These are phyloP conservation scores for Fonsecaea pugnacius DNA, from an alignment of 2,329 filamentous ascomycete genomes.

Conservation along the genomic window DNA sequence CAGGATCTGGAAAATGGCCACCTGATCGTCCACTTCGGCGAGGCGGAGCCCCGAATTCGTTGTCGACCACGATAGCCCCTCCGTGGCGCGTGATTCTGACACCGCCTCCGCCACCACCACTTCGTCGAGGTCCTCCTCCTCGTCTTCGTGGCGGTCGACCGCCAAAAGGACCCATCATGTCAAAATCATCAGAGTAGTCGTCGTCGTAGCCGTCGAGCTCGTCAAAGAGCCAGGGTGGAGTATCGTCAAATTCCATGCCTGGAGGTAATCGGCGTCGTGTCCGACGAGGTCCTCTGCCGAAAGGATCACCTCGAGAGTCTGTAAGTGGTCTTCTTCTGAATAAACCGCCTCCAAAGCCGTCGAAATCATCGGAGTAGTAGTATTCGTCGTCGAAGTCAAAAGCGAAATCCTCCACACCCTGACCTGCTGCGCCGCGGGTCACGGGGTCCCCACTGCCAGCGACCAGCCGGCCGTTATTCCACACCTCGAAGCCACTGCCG, in stretches of 20 bases:
- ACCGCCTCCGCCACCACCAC: background rate
- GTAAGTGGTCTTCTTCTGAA: background rate
- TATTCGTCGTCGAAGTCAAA: background rate
- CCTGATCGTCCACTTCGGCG: background rate
- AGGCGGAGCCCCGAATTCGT: background rate
- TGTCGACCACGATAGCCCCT: background rate
- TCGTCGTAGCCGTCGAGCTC: background rate
- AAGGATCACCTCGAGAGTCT: background rate
- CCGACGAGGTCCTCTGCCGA: background rate
- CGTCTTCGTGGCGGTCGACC: background rate
- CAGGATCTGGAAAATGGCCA: background rate
- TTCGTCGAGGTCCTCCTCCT: background rate
- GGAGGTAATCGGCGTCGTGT: background rate
- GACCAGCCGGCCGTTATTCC: constrained; percentile 6
- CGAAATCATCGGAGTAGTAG: background rate
- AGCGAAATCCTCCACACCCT: background rate
- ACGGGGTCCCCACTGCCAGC: background rate
- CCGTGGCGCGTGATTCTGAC: background rate
- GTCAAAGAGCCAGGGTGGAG: background rate
- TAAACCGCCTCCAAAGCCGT: background rate
- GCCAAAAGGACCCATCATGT: background rate
- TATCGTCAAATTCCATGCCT: background rate
- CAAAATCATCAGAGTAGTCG: background rate
- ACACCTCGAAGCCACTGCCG: constrained; percentile 1
- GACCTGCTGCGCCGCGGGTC: background rate